Conservation (phyloP, 306 rosid genomes). For the Acacia confusa region DNA sequence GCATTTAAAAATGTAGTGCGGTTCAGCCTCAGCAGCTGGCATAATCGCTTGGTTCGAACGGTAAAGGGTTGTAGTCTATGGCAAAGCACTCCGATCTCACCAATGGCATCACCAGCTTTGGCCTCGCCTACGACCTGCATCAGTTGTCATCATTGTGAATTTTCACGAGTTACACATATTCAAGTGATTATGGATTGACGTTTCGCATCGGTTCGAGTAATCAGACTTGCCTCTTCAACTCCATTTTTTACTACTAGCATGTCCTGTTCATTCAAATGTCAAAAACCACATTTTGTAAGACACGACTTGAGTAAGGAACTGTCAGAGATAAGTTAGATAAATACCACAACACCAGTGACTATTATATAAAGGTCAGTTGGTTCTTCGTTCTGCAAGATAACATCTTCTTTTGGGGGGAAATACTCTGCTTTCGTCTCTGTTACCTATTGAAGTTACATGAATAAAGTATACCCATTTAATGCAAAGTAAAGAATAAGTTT, state of each 20-base stretch:
- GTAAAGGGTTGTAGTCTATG: conserved; percentile 89
- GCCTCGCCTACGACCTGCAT: conserved; percentile 76
- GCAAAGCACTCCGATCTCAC: conserved; percentile 94
- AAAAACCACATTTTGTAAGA: conserved; percentile 21
- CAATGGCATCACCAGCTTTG: conserved; percentile 73
- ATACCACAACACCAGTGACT: conserved; percentile 90
- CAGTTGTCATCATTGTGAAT: conserved; percentile 20
- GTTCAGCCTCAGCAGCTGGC: conserved; percentile 80
- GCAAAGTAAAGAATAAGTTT: conserved; percentile 12
- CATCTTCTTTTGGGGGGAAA: conserved; percentile 96
- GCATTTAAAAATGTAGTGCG: conserved; percentile 70
- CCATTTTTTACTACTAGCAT: conserved; percentile 66
- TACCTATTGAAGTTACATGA: conserved; percentile 48
- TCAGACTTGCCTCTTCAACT: conserved; percentile 67
- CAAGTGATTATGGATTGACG: background rate
- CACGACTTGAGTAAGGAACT: background rate
- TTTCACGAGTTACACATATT: background rate
- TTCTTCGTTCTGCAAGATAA: conserved; percentile 92
- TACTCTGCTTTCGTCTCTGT: conserved; percentile 98
- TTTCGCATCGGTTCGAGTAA: background rate
- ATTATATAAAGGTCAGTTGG: conserved; percentile 92
- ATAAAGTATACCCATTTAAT: conserved; percentile 18
- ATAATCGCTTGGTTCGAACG: conserved; percentile 76
- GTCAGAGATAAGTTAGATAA: conserved; percentile 10
- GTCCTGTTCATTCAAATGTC: conserved; percentile 56